These are phyloP conservation scores for Pyronema domesticum DNA, from an alignment of 495 filamentous ascomycete species.

Conservation along the genomic window DNA sequence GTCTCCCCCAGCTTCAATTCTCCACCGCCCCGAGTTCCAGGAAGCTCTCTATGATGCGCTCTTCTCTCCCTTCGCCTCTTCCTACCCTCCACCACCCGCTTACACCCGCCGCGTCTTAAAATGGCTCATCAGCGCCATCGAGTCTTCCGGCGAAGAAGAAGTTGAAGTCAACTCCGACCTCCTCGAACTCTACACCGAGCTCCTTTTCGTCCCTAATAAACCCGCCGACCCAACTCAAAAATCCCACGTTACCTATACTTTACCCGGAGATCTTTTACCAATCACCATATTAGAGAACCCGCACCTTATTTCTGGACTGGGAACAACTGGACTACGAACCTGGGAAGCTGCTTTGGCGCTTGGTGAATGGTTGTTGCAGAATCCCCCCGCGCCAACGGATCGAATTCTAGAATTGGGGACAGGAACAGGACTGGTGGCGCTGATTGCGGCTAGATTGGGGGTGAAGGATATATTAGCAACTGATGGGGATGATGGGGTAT, in stretches of 20 bases:
- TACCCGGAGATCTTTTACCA: slow-evolving; percentile 11
- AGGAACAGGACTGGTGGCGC: slow-evolving; percentile 70
- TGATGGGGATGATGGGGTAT: slow-evolving; percentile 58
- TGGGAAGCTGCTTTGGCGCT: slow-evolving; percentile 91
- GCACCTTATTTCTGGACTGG: slow-evolving; percentile 49
- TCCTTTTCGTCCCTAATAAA: slow-evolving; percentile 5
- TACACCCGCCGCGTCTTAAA: slow-evolving; percentile 17
- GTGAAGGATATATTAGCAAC: slow-evolving; percentile 49
- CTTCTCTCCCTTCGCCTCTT: slow-evolving; percentile 5
- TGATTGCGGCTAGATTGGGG: slow-evolving; percentile 61
- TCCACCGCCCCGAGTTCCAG: slow-evolving; percentile 12
- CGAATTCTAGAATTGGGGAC: slow-evolving; percentile 71
- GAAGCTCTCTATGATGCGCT: slow-evolving; percentile 6
- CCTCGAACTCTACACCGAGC: slow-evolving; percentile 11
- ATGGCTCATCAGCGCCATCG: slow-evolving; percentile 2
- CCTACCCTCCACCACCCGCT: slow-evolving; percentile 10
- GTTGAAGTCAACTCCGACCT: slow-evolving; percentile 14
- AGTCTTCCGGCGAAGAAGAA: slow-evolving; percentile 1
- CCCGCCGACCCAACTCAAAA: not conserved
- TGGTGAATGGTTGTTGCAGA: slow-evolving; percentile 32
- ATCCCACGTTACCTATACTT: slow-evolving; percentile 17
- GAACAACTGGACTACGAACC: slow-evolving; percentile 74
- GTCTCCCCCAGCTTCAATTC: slow-evolving; percentile 8
- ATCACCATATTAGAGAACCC: slow-evolving; percentile 55
- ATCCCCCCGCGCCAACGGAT: slow-evolving; percentile 32